phyloP scores from a whole-genome alignment of 2,329 filamentous ascomycete genomes.

The Xylaria polymorpha region DNA sequence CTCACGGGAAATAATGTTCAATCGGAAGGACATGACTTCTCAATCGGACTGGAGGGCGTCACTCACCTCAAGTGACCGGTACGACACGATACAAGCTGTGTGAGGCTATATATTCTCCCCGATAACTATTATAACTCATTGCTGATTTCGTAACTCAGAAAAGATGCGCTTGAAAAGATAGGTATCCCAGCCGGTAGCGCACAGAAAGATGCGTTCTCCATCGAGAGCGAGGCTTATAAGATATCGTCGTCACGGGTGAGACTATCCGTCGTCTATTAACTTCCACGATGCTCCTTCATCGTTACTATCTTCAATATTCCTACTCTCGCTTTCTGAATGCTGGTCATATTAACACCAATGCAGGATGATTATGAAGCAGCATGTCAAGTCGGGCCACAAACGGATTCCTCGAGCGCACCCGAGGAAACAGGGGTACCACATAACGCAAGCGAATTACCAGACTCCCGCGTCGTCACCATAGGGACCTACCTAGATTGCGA shows the following conservation, averaged over 20 bases:
- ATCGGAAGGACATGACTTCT: constrained; percentile 46
- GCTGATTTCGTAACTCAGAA: constrained; percentile 42
- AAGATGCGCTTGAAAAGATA: constrained; percentile 41
- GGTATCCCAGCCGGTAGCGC: constrained; percentile 41
- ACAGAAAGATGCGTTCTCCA: constrained; percentile 65
- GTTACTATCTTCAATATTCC: constrained; percentile 10
- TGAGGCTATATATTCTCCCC: constrained; percentile 53
- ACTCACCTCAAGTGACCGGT: constrained; percentile 69
- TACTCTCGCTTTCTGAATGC: background rate
- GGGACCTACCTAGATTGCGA: constrained; percentile 65
- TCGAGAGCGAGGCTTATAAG: constrained; percentile 74
- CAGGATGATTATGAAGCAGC: constrained; percentile 70
- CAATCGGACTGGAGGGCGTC: constrained; percentile 60
- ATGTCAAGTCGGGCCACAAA: constrained; percentile 50
- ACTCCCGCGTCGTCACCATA: constrained; percentile 58
- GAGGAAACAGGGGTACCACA: constrained; percentile 33
- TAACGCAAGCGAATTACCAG: constrained; percentile 26
- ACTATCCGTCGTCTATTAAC: background rate
- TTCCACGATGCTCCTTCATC: constrained; percentile 4
- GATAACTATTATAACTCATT: constrained; percentile 15
- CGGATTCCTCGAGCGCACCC: constrained; percentile 45
- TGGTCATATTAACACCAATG: constrained; percentile 22
- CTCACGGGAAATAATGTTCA: background rate
- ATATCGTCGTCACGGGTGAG: constrained; percentile 68
- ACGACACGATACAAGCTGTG: constrained; percentile 72